Base-by-base conservation (phyloP, 371 early-diverging fungal species). In the Zychaea mexicana region DNA sequence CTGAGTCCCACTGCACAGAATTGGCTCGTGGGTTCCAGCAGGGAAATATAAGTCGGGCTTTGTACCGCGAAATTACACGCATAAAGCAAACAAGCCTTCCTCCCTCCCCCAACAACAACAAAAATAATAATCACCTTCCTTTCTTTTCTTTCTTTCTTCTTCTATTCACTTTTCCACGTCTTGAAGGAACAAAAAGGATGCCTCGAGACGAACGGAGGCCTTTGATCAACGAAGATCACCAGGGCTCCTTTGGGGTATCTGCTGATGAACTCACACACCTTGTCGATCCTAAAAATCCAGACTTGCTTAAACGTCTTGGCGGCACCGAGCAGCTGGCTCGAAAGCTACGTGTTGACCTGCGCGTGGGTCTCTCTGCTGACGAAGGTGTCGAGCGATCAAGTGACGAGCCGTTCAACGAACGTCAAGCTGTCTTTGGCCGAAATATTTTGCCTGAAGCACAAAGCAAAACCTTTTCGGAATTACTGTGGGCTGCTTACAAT, bases 271-370 rank as follows among this genome's bases (percentile, higher is more conserved):
- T 90, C 42, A 57, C 73, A 17, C 68, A 76, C 5, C 64, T 92
- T 57, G 76, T 92, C 45, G 92, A 93, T 69, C 88, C 90, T 27
- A 92, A 92, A 72, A 85, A 85, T 72, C 82, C 83, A 26, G 84
- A 84, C 4, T 66, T 76, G n/a, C 85, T 92, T 2, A 70, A 76
- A 26, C 72, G 88, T 53, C 70, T 90, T 26, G 94, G 94, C 38
- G 94, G 94, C 19, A 66, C 77, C 5, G 73, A 82, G 6, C 70
- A 74, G 39, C 77, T 94, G 33, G 81, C 84, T 62, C 70, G 85
- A 69, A 82, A 79, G 27, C 78, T 94, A 13, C 78, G 74, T 33
- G 90, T 90, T 0, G 86, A 94, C 64, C 84, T 86, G 46, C 69
- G 72, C 2, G 65, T 74, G 9, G 94, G 94, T 38, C 80, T 94